phyloP scores from a whole-genome alignment of 2,329 filamentous ascomycete species.

The Pseudocercospora fuligena region DNA sequence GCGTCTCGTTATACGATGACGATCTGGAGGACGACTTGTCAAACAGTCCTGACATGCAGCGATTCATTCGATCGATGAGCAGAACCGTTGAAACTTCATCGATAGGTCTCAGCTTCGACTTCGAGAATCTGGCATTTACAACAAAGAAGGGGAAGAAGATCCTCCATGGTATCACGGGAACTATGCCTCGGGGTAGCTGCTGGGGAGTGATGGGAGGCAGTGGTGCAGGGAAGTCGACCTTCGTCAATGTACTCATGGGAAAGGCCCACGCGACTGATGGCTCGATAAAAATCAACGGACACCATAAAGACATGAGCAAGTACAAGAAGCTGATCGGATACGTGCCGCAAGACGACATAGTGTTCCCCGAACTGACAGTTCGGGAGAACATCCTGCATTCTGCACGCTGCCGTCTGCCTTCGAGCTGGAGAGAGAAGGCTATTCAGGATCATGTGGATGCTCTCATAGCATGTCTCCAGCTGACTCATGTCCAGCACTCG shows the following conservation, averaged over 20 bases:
- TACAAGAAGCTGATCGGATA: conserved; percentile 67
- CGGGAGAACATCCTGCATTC: conserved; percentile 67
- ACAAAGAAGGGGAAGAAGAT: conserved; percentile 45
- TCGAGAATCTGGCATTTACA: conserved; percentile 50
- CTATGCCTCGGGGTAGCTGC: conserved; percentile 59
- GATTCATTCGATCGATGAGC: conserved; percentile 60
- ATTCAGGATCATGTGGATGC: conserved; percentile 61
- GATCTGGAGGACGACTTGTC: conserved; percentile 35
- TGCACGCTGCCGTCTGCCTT: conserved; percentile 59
- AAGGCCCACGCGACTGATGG: conserved; percentile 58
- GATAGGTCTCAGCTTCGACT: conserved; percentile 61
- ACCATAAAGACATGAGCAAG: conserved; percentile 47
- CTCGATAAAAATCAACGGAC: conserved; percentile 59
- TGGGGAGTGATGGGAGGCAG: conserved; percentile 65
- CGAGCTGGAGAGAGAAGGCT: conserved; percentile 56
- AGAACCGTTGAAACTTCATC: conserved; percentile 57
- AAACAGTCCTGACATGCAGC: conserved; percentile 49
- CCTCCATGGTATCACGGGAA: conserved; percentile 59
- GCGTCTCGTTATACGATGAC: conserved; percentile 39
- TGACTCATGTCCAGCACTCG: conserved; percentile 58
- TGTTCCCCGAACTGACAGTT: conserved; percentile 64
- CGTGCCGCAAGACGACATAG: conserved; percentile 66
- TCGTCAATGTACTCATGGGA: conserved; percentile 66
- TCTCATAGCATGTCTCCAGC: conserved; percentile 59
- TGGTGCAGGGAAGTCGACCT: conserved; percentile 65